Evolutionary conservation across 2,329 filamentous ascomycete species (phyloP).

Genomic region (Elsinoe batatas): DNA sequence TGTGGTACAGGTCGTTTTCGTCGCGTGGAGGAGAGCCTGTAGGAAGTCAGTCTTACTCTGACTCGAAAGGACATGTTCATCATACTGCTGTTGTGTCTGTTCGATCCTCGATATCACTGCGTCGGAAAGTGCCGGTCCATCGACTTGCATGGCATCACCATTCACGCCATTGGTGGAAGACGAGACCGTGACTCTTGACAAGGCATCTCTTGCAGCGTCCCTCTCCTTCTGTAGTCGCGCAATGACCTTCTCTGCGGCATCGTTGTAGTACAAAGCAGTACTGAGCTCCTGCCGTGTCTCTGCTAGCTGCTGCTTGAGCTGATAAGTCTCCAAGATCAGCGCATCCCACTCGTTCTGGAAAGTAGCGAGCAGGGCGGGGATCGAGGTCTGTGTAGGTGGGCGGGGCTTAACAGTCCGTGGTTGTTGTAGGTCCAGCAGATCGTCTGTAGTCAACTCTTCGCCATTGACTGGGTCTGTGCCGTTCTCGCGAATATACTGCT

Average conservation of each 20-base stretch:
- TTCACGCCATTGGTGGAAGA: slow-evolving; percentile 36
- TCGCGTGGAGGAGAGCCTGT: slow-evolving; percentile 72
- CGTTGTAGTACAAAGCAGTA: slow-evolving; percentile 89
- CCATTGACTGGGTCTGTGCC: slow-evolving; percentile 85
- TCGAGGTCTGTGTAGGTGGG: slow-evolving; percentile 88
- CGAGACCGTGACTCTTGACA: slow-evolving; percentile 74
- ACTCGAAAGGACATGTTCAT: slow-evolving; percentile 18
- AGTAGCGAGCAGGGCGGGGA: slow-evolving; percentile 82
- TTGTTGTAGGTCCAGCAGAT: slow-evolving; percentile 80
- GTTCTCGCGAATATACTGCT: slow-evolving; percentile 88
- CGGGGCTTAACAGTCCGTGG: slow-evolving; percentile 76
- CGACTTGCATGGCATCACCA: slow-evolving; percentile 88
- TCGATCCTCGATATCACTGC: slow-evolving; percentile 64
- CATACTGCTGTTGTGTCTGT: slow-evolving; percentile 68
- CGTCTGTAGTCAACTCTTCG: slow-evolving; percentile 71
- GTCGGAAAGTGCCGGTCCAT: slow-evolving; percentile 66
- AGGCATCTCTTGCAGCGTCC: slow-evolving; percentile 80
- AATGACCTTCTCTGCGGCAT: slow-evolving; percentile 93
- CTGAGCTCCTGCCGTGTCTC: slow-evolving; percentile 90
- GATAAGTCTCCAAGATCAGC: slow-evolving; percentile 82
- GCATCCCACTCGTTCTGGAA: slow-evolving; percentile 99
- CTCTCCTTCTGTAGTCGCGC: slow-evolving; percentile 81
- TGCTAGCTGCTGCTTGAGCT: slow-evolving; percentile 75
- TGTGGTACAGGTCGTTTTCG: slow-evolving; percentile 81
- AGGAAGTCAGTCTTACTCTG: slow-evolving; percentile 19